Base-by-base conservation (phyloP, 164 flowering plant genomes). In the Malania oleifera region DNA sequence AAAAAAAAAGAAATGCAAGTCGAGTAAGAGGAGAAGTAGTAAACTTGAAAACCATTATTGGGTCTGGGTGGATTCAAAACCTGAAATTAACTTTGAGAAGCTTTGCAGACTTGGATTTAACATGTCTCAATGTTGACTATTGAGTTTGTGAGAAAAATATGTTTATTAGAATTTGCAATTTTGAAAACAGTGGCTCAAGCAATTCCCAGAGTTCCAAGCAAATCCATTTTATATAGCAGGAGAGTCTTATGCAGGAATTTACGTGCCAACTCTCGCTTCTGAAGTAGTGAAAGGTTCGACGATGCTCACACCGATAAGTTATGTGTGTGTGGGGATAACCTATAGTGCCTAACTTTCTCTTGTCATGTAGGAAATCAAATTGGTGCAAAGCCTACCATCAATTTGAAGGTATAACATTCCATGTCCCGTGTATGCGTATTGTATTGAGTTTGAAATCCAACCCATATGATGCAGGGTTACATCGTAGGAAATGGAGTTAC, bases 401-500 rank as follows among this genome's bases (percentile, higher is more conserved):
- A 65, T 5, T 43, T 65, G 43, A 65, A 65, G 68, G 68, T 65
- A 58, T 27, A 12, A n/a, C n/a, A n/a, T n/a, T n/a, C n/a, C n/a
- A n/a, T n/a, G n/a, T n/a, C n/a, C n/a, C n/a, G n/a, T n/a, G n/a
- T n/a, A n/a, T n/a, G n/a, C n/a, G n/a, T n/a, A n/a, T n/a, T n/a
- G n/a, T 28, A 5, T 22, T 29, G 14, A 37, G 7, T 3, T 31
- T 20, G 6, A 43, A 44, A n/a, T 13, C 26, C 6, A 14, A 58
- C 3, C n/a, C 7, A 19, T 23, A 1, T 29, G 8, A 14, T 52
- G 35, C 64, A 77, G 80, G 80, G 80, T 20, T 77, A 77, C 59
- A 18, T 71, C 67, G 60, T 77, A 13, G 80, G 80, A 28, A 77
- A 77, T 68, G 80, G 71, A 8, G 75, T 71, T 2, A 62, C 75